Percentiles rank a stretch among this genome's conserved stretches.
phyloP scores from a whole-genome alignment of 2,329 filamentous ascomycete species.

The Emergomyces orientalis region DNA sequence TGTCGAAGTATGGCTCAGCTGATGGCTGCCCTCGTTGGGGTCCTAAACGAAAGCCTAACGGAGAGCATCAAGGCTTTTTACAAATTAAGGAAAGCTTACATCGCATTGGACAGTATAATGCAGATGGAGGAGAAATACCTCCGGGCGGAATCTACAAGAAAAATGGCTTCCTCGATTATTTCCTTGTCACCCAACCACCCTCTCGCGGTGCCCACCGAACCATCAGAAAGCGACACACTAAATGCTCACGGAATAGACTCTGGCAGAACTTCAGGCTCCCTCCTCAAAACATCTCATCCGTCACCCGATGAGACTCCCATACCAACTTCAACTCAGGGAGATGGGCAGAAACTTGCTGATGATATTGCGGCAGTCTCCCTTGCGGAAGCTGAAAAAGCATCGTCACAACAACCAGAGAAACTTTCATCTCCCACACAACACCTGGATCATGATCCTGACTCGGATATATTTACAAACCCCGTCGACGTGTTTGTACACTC shows the following conservation, averaged over 20 bases:
- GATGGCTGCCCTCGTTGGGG: constrained; percentile 78
- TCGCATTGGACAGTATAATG: constrained; percentile 70
- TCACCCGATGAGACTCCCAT: background rate
- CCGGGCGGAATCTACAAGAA: constrained; percentile 13
- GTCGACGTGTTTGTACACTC: constrained; percentile 85
- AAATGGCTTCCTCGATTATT: constrained; percentile 10
- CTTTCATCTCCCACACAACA: background rate
- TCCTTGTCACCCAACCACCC: constrained; percentile 15
- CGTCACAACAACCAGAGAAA: background rate
- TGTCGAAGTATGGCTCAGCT: constrained; percentile 78
- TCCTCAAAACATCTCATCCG: background rate
- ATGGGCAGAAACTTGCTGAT: background rate
- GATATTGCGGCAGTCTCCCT: background rate
- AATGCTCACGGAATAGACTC: background rate
- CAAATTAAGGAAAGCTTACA: constrained; percentile 79
- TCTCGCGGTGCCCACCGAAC: background rate
- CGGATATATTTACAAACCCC: constrained; percentile 59
- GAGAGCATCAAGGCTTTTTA: constrained; percentile 89
- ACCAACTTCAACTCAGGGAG: background rate
- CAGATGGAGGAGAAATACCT: constrained; percentile 59
- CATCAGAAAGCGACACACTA: background rate
- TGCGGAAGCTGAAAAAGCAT: background rate
- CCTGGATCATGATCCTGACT: constrained; percentile 43
- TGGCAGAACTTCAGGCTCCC: background rate
- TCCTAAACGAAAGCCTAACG: constrained; percentile 85